phyloP scores from a whole-genome alignment of 768 basidiomycete species.

The Leucosporidium scottii region DNA sequence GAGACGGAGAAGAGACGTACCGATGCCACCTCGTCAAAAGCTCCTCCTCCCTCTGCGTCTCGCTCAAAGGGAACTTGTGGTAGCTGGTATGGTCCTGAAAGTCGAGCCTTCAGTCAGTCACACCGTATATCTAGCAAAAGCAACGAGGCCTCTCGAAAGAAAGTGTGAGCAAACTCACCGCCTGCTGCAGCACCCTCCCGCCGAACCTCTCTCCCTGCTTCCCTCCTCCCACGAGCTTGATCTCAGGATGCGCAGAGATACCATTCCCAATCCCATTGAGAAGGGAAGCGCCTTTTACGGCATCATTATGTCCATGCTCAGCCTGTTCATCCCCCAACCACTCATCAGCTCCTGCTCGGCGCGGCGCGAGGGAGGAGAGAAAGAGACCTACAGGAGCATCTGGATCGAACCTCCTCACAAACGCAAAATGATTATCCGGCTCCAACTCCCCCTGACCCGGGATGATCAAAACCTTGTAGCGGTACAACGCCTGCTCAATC shows the following conservation, averaged over 20 bases:
- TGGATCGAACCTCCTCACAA: background rate
- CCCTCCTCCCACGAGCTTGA: slow-evolving; percentile 8
- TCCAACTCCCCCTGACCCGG: background rate
- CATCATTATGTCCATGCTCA: slow-evolving; percentile 8
- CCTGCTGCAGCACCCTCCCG: background rate
- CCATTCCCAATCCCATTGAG: slow-evolving; percentile 8
- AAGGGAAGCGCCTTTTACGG: background rate
- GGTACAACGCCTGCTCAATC: slow-evolving; percentile 9
- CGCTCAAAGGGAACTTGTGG: background rate
- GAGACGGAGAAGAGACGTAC: background rate
- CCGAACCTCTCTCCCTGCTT: background rate
- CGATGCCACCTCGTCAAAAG: background rate
- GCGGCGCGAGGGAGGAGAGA: too few relatives aligned
- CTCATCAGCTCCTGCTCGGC: too few relatives aligned
- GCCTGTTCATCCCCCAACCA: background rate
- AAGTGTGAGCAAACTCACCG: slow-evolving; percentile 2
- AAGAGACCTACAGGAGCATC: background rate
- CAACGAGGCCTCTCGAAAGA: too few relatives aligned
- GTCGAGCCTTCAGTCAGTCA: too few relatives aligned
- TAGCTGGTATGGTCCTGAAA: slow-evolving; percentile 5
- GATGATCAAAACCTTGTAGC: slow-evolving; percentile 5
- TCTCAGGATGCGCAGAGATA: background rate
- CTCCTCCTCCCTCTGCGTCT: slow-evolving; percentile 2
- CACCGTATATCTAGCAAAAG: too few relatives aligned
- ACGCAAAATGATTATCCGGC: background rate